These are phyloP conservation scores for Lippia alba DNA, from an alignment of 305 asterid species.

Conservation along the genomic window DNA sequence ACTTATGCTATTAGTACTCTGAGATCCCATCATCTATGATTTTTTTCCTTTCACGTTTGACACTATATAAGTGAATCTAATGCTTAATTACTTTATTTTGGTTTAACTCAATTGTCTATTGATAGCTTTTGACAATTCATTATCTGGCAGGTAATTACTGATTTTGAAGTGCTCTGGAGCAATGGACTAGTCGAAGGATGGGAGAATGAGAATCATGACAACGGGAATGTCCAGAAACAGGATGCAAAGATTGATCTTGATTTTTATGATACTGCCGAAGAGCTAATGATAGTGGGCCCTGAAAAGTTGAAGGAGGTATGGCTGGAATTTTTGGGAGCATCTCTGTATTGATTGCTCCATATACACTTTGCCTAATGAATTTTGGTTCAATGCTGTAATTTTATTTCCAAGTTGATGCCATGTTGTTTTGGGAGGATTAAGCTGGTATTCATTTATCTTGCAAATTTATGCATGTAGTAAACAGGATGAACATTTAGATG, in stretches of 20 bases:
- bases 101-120: constrained; percentile 19
- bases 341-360: constrained; percentile 13
- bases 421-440: constrained; percentile 7
- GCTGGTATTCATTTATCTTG: background rate
- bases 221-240: constrained; percentile 54
- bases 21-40: constrained; percentile 5
- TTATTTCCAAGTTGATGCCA: constrained; percentile 13
- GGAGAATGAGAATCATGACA: constrained; percentile 73
- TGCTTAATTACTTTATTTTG: constrained; percentile 7
- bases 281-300: constrained; percentile 85
- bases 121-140: constrained; percentile 25
- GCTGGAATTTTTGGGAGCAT: constrained; percentile 1
- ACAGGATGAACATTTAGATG: constrained; percentile 4
- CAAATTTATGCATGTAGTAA: background rate
- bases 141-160: constrained; percentile 63
- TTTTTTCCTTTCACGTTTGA: constrained; percentile 12
- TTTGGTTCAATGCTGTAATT: constrained; percentile 4
- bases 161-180: constrained; percentile 90
- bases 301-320: constrained; percentile 90
- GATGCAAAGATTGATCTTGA: constrained; percentile 84
- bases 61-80: constrained; percentile 1
- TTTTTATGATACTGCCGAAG: constrained; percentile 74
- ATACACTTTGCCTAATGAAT: background rate
- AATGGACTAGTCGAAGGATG: constrained; percentile 76
- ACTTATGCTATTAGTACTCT: constrained; percentile 8